These are phyloP conservation scores for Eucommia ulmoides DNA, from an alignment of 257 asterid species.

Conservation along the genomic window DNA sequence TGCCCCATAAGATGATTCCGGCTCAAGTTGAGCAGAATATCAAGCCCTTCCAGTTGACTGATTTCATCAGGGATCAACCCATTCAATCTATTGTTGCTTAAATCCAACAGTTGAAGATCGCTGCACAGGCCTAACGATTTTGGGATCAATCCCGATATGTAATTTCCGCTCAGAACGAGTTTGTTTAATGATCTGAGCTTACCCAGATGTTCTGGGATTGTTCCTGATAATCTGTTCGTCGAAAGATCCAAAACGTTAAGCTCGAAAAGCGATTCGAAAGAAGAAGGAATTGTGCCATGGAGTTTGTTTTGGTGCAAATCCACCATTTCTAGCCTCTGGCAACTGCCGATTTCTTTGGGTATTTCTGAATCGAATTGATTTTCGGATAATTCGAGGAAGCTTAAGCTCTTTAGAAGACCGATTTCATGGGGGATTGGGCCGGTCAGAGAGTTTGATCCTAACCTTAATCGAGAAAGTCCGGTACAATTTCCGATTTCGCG, in stretches of 20 bases:
- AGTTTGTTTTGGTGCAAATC: constrained; percentile 52
- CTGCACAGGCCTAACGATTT: constrained; percentile 40
- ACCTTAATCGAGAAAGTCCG: constrained; percentile 39
- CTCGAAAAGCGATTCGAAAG: constrained; percentile 32
- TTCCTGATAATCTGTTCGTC: constrained; percentile 41
- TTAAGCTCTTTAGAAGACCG: constrained; percentile 26
- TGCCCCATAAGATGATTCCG: constrained; percentile 35
- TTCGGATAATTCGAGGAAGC: constrained; percentile 54
- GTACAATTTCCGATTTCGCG: constrained; percentile 58
- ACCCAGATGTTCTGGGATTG: constrained; percentile 41
- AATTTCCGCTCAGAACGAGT: constrained; percentile 40
- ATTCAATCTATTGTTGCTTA: constrained; percentile 36
- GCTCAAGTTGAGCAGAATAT: constrained; percentile 54
- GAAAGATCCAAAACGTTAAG: constrained; percentile 60
- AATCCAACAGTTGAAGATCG: constrained; percentile 56
- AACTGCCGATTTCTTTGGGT: constrained; percentile 48
- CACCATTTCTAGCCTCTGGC: constrained; percentile 48
- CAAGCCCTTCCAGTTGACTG: constrained; percentile 41
- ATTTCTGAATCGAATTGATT: constrained; percentile 41
- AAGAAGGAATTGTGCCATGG: constrained; percentile 42
- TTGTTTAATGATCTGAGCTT: constrained; percentile 47
- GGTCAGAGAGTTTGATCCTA: constrained; percentile 39
- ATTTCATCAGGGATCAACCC: constrained; percentile 54
- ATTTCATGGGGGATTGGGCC: constrained; percentile 47
- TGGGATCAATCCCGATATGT: constrained; percentile 39